Percentiles rank a stretch among this genome's conserved stretches.
Conservation (phyloP, 2,329 filamentous ascomycete genomes). For the Aspergillus glaucus region DNA sequence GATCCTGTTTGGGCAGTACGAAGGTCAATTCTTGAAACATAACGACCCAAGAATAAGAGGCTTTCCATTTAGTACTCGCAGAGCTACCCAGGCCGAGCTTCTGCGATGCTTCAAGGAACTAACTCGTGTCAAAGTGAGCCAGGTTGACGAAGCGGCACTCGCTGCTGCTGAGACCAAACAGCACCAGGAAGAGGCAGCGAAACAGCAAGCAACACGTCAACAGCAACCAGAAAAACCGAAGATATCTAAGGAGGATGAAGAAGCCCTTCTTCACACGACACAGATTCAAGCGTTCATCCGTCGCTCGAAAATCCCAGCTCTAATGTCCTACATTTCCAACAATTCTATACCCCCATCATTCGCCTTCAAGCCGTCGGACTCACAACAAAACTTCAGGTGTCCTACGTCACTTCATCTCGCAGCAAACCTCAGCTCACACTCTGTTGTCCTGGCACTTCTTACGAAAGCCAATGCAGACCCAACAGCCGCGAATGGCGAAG, state of each 20-base stretch:
- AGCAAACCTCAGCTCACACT: slow-evolving; percentile 69
- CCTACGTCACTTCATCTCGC: slow-evolving; percentile 81
- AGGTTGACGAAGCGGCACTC: slow-evolving; percentile 63
- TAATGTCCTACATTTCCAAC: slow-evolving; percentile 74
- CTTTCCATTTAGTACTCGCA: slow-evolving; percentile 87
- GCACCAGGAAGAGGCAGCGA: slow-evolving; percentile 31
- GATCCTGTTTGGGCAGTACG: slow-evolving; percentile 86
- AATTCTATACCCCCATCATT: slow-evolving; percentile 69
- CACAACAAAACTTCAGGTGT: slow-evolving; percentile 67
- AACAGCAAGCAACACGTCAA: slow-evolving; percentile 23
- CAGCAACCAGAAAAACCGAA: slow-evolving; percentile 48
- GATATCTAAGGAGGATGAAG: slow-evolving; percentile 75
- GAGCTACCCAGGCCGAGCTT: slow-evolving; percentile 88
- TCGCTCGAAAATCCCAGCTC: slow-evolving; percentile 79
- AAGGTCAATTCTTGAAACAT: slow-evolving; percentile 72
- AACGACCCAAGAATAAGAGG: slow-evolving; percentile 76
- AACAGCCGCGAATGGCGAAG: slow-evolving; percentile 61
- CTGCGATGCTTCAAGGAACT: slow-evolving; percentile 93
- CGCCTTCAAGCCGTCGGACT: slow-evolving; percentile 62
- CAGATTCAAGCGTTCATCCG: slow-evolving; percentile 84
- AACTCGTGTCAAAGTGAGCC: slow-evolving; percentile 78
- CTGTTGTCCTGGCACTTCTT: slow-evolving; percentile 71
- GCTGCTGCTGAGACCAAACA: slow-evolving; percentile 45
- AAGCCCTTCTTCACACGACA: slow-evolving; percentile 71
- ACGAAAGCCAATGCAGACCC: slow-evolving; percentile 71